Evolutionary conservation across 2,329 filamentous ascomycete genomes (phyloP).

Genomic region (Diaporthe citrichinensis): DNA sequence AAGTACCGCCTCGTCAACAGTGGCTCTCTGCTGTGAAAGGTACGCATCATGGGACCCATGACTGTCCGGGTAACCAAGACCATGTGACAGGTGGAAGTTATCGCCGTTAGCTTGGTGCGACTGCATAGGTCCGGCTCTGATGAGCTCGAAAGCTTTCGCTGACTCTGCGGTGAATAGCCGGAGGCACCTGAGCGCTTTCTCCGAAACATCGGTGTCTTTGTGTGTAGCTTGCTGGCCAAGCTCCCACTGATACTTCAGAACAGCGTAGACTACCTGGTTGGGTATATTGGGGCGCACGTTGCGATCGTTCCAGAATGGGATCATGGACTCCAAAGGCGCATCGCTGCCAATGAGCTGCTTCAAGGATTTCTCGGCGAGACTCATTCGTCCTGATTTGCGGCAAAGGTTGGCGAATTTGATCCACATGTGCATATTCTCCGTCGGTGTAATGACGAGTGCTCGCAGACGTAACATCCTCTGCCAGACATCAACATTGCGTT

Average conservation of each 20-base stretch:
- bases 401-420: constrained; percentile 99
- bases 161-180: constrained; percentile 73
- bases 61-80: constrained; percentile 65
- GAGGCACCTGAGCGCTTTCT: constrained; percentile 71
- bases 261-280: constrained; percentile 93
- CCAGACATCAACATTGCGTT: constrained; percentile 98
- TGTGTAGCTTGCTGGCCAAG: constrained; percentile 74
- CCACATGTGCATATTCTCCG: constrained; percentile 98
- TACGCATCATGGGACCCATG: constrained; percentile 59
- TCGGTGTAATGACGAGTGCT: constrained; percentile 89
- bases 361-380: constrained; percentile 93
- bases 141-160: constrained; percentile 67
- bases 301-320: constrained; percentile 70
- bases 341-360: constrained; percentile 88
- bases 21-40: constrained; percentile 64
- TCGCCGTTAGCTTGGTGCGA: constrained; percentile 62
- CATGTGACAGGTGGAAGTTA: constrained; percentile 56
- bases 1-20: constrained; percentile 76
- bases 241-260: constrained; percentile 97
- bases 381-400: constrained; percentile 94
- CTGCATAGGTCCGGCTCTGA: constrained; percentile 62
- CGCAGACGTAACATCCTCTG: constrained; percentile 97
- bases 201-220: constrained; percentile 60
- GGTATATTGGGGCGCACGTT: constrained; percentile 62
- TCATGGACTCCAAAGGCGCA: constrained; percentile 70